These are phyloP conservation scores for Ustilago curta DNA, from an alignment of 1,284 basidiomycete species.

Conservation along the genomic window DNA sequence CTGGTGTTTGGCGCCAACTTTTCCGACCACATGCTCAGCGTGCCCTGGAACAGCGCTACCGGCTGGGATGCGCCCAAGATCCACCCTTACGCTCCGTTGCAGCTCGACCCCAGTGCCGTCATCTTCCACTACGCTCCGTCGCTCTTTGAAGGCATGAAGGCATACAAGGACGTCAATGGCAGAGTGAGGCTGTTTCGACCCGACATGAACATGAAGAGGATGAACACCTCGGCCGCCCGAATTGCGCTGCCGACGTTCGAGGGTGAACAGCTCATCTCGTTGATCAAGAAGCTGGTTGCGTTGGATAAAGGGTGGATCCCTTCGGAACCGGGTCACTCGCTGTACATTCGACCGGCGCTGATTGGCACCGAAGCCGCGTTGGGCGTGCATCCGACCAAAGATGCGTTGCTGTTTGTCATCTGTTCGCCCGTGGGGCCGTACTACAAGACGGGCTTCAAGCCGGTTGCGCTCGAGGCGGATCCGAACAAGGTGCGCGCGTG, in stretches of 20 bases:
- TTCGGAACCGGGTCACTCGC: constrained; percentile 84
- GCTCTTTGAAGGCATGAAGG: constrained; percentile 96
- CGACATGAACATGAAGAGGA: constrained; percentile 93
- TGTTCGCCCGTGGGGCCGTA: constrained; percentile 86
- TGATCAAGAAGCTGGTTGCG: constrained; percentile 89
- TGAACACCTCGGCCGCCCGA: constrained; percentile 76
- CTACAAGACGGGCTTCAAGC: constrained; percentile 95
- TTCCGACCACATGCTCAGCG: constrained; percentile 91
- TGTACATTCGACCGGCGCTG: constrained; percentile 85
- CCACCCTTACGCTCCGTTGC: constrained; percentile 81
- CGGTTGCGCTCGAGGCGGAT: constrained; percentile 89
- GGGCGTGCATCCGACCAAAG: constrained; percentile 86
- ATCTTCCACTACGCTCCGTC: constrained; percentile 93
- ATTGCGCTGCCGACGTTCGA: constrained; percentile 86
- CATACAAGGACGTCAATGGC: constrained; percentile 84
- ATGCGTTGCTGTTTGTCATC: constrained; percentile 94
- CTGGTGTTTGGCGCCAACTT: constrained; percentile 74
- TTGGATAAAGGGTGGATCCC: constrained; percentile 95
- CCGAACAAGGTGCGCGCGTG: constrained; percentile 79
- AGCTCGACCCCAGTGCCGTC: constrained; percentile 83
- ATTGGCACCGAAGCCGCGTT: constrained; percentile 92
- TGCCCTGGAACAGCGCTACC: constrained; percentile 79
- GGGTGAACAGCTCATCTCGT: constrained; percentile 80
- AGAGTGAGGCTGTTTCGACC: constrained; percentile 91
- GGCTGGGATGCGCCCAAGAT: constrained; percentile 90